Evolutionary conservation across 306 rosid species (phyloP).

Genomic region (Fagus crenata): DNA sequence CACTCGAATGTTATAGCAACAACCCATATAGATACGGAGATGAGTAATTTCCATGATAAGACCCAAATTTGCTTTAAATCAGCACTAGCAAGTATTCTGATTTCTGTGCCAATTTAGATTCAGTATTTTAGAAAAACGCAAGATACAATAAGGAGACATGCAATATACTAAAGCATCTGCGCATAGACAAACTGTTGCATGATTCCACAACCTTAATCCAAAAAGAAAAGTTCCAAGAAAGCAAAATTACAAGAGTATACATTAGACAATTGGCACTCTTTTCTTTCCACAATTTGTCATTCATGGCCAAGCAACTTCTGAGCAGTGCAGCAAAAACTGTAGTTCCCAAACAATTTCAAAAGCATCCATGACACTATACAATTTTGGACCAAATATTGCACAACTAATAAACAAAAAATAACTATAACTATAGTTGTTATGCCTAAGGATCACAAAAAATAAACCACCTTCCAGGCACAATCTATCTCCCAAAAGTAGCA

Average conservation of each 20-base stretch:
- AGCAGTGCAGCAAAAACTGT: not conserved
- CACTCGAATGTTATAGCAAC: too few relatives aligned
- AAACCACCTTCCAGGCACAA: constrained; percentile 3
- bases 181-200: not conserved
- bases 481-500: constrained; percentile 10
- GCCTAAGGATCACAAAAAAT: not conserved
- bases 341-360: not conserved
- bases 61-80: too few relatives aligned
- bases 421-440: not conserved
- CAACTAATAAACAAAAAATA: not conserved
- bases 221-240: not conserved
- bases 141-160: not conserved
- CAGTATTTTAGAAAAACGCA: not conserved
- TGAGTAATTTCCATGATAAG: too few relatives aligned
- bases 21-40: too few relatives aligned
- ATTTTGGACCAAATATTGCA: not conserved
- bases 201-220: not conserved
- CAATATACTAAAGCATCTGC: not conserved
- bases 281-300: not conserved
- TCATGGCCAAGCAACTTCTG: not conserved
- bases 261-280: not conserved
- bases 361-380: not conserved
- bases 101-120: too few relatives aligned
- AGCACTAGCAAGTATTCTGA: too few relatives aligned
- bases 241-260: not conserved